Percentiles rank a stretch among this genome's conserved stretches.
These are phyloP conservation scores for Septoria linicola DNA, from an alignment of 2,329 filamentous ascomycete genomes.

Conservation along the genomic window DNA sequence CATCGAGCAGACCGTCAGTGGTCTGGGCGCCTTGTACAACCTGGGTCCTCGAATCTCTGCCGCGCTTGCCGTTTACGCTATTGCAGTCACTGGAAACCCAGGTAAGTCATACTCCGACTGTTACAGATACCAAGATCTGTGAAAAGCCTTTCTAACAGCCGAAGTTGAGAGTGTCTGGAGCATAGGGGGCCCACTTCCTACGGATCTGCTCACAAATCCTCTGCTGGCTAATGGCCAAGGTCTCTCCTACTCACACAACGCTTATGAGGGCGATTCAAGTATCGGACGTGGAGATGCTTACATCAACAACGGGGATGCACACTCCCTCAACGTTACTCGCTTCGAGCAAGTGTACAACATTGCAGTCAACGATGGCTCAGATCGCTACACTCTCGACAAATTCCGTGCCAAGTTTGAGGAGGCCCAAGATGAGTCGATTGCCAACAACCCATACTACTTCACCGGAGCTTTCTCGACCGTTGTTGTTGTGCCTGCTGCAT, in stretches of 20 bases:
- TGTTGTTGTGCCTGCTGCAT: constrained; percentile 30
- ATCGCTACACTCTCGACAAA: constrained; percentile 30
- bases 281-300: constrained; percentile 31
- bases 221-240: constrained; percentile 30
- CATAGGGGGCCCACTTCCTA: constrained; percentile 33
- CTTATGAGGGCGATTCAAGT: constrained; percentile 37
- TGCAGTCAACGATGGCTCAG: constrained; percentile 21
- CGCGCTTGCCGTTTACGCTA: constrained; percentile 37
- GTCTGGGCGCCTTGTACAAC: constrained; percentile 27
- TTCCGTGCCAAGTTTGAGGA: constrained; percentile 24
- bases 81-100: constrained; percentile 34
- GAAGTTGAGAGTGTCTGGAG: constrained; percentile 32
- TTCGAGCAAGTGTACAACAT: constrained; percentile 31
- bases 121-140: too few relatives aligned
- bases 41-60: constrained; percentile 28
- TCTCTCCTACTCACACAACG: constrained; percentile 35
- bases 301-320: constrained; percentile 32
- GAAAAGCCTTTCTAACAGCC: too few relatives aligned
- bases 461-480: constrained; percentile 33
- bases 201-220: constrained; percentile 16
- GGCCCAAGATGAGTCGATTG: constrained; percentile 30
- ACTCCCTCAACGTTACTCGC: constrained; percentile 29
- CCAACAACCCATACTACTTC: constrained; percentile 39
- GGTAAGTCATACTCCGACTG: too few relatives aligned
- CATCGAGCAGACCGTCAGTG: constrained; percentile 32